Base-by-base conservation (phyloP, 2,329 filamentous ascomycete genomes). In the Hymenoscyphus fraxineus region DNA sequence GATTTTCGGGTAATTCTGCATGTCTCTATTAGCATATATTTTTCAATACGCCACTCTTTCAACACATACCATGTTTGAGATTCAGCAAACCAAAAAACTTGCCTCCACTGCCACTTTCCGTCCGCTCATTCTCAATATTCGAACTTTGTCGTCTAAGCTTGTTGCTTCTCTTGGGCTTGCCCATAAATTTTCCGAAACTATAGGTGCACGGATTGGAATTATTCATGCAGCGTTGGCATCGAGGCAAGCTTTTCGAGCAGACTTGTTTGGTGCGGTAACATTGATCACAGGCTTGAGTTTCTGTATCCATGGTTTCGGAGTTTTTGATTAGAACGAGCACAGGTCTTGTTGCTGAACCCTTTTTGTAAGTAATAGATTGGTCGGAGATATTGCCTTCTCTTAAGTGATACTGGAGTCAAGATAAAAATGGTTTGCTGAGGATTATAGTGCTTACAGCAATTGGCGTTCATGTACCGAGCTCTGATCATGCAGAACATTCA, bases 201-300 rank as follows among this genome's bases (percentile, higher is more conserved):
- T 63, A 63, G 40, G 61, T 63, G 27, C 61, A 63, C 19, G 61
- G 56, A 35, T 59, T 63, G 9, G 31, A 44, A n/a, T 31, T 31
- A 32, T 63, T 56, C 19, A 59, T 7, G 51, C 61, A 63, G 15
- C 61, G 55, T 38, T 63, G 55, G 22, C 61, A 63, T 39, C 56
- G 47, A 15, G 54, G 55, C 41, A 59, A 40, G n/a, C 40, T 58
- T 32, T 59, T 63, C 19, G 61, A 63, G 27, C 61, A 63, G 7
- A 39, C 58, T 41, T 63, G 61, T 39, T 59, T 63, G 9, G 61
- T 63, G 12, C 61, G 54, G 56, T 58, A 63, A 39, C 61, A 63
- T 40, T 63, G 61, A 39, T 63, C 61, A 44, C 61, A 63, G 58
- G 61, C 61, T 61, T 61, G 60, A 19, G 60, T 38, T 61, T 61